Evolutionary conservation across 108 stramenopile genomes (phyloP), one percentile per base, ranked within the genome.

Genomic region (Cyclostephanos tholiformis): DNA sequence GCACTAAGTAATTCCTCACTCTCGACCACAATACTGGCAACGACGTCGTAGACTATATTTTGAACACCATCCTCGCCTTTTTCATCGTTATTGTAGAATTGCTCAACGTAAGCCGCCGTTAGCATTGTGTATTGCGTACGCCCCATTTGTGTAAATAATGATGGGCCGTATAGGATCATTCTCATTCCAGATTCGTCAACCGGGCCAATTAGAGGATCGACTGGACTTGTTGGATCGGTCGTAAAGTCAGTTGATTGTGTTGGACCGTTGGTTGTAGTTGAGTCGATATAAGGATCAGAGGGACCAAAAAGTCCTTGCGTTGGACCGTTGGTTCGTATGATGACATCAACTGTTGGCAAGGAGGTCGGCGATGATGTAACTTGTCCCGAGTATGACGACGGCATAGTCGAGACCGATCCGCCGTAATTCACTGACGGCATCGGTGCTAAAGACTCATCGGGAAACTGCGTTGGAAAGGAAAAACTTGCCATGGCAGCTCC

Each of bases 31-130:
- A 76, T 50, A 38, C 23, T 76, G 16, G 65, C 44, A 50, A 62
- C 61, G n/a, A 76, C 75, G 29, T 76, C 75, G 61, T 68, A 76
- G 1, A 68, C 67, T 43, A 76, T 68, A 48, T 76, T 76, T 65
- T 76, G 75, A 52, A 76, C 58, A 23, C 67, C 75, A 68, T 76
- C 75, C 2, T 48, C 60, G 17, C 75, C 75, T 35, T 68, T 38
- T 19, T 44, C 61, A 32, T 65, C 75, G 3, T 59, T 26, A 65
- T 76, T 76, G 58, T 48, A 76, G 35, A 76, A 76, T 62, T 76
- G 75, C 20, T 76, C 66, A 16, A 76, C 49, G 60, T 61, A 76
- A 6, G 75, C 75, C 6, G 75, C 66, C 50, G 75, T 76, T 19
- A 76, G 29, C 75, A 76, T 76, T 27, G 56, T 46, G 36, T 60